Conservation (phyloP, 352 stramenopile genomes). For the Phytophthora cactorum region DNA sequence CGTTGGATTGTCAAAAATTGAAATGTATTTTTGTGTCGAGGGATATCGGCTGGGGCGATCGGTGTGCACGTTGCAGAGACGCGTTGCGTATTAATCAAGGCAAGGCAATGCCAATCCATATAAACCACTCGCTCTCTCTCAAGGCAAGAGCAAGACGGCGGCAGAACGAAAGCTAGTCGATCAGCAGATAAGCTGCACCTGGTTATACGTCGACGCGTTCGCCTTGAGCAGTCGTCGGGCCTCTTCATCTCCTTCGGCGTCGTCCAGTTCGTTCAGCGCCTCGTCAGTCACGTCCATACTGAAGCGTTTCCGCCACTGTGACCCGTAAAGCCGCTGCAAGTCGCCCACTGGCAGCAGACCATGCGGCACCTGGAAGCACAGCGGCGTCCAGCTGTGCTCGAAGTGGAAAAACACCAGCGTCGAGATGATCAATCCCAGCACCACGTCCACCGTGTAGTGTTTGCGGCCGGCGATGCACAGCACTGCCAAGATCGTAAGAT, state of each 20-base stretch:
- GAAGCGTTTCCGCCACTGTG: slow-evolving; percentile 50
- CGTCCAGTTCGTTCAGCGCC: slow-evolving; percentile 48
- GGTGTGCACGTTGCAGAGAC: background rate
- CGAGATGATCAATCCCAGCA: slow-evolving; percentile 69
- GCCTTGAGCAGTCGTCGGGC: slow-evolving; percentile 36
- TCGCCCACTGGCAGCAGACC: slow-evolving; percentile 40
- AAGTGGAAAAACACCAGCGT: slow-evolving; percentile 84
- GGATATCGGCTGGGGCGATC: background rate
- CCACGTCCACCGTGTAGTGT: slow-evolving; percentile 83
- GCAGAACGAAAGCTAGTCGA: slow-evolving; percentile 1
- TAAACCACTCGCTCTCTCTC: slow-evolving; percentile 22
- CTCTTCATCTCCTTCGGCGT: slow-evolving; percentile 34
- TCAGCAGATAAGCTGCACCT: slow-evolving; percentile 58
- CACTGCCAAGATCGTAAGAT: slow-evolving; percentile 54
- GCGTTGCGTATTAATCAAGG: slow-evolving; percentile 16
- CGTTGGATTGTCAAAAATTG: slow-evolving; percentile 15
- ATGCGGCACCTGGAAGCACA: slow-evolving; percentile 51
- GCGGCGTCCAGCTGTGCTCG: slow-evolving; percentile 70
- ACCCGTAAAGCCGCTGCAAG: slow-evolving; percentile 36
- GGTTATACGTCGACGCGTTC: slow-evolving; percentile 43
- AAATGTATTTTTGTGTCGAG: slow-evolving; percentile 27
- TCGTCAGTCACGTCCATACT: slow-evolving; percentile 62
- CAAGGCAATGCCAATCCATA: slow-evolving; percentile 14
- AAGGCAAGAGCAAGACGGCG: slow-evolving; percentile 15
- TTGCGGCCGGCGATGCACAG: slow-evolving; percentile 74